Evolutionary conservation across 2,329 filamentous ascomycete genomes (phyloP), one percentile per base, ranked within the genome.

Genomic region (Verticillium nonalfalfae): DNA sequence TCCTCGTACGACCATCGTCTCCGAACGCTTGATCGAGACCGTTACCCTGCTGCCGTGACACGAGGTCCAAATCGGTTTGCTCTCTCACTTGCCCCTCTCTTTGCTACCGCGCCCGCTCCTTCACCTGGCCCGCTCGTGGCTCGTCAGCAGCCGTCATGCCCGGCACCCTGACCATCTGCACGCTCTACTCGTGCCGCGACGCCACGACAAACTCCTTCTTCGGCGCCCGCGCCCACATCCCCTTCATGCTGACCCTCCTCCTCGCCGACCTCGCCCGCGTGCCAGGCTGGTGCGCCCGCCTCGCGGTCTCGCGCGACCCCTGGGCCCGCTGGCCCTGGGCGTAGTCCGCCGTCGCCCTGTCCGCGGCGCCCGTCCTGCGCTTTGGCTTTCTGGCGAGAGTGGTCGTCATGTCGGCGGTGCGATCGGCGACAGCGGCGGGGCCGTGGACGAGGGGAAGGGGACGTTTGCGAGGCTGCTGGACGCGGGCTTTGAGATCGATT

Each of bases 281-380:
- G 7, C 50, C 68, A 15, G 70, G 68, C 36, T 69, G 69, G 59
- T 65, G 55, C 10, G 61, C 64, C 21, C 66, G 70, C 33, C 36
- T 68, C 13, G 66, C 61, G 7, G 70, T 66, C 57, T 66, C 59
- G 58, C 36, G 60, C 7, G 61, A 70, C 31, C 67, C 68, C 1
- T 72, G 68, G 69, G 65, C 66, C 36, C 63, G 67, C 15, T 63
- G 61, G 34, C 61, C 68, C 14, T 69, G 68, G 38, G 65, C 68
- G 10, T 63, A 65, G 21, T 66, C 66, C 40, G 69, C 63, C 35
- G 54, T 66, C 1, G 66, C 69, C 13, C 62, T 72, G 33, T 68
- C 69, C 11, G 60, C 72, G 11, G 70, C 71, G 1, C 70, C 72
- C 1, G 66, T 68, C 0, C 70, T 71, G 33, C 52, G 4, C 9